Conservation (phyloP, 345 rosid species). For the Acer campestre region DNA sequence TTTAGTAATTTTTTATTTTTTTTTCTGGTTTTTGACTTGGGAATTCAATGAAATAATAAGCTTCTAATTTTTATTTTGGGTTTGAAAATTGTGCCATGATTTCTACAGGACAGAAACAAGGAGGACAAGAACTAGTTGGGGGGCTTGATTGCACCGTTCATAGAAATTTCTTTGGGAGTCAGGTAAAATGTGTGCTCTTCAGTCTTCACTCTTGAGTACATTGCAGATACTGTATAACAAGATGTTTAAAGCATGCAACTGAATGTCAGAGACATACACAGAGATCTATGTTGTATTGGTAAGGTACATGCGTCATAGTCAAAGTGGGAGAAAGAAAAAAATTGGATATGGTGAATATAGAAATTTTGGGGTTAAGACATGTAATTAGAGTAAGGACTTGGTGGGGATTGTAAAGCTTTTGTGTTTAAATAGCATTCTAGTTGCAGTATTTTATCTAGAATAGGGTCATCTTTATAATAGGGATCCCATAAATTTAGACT, state of each 20-base stretch:
- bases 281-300: background rate
- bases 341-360: background rate
- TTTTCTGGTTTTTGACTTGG: background rate
- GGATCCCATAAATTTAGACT: background rate
- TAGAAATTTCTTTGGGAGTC: slow-evolving; percentile 93
- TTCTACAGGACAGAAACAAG: slow-evolving; percentile 83
- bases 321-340: background rate
- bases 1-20: background rate
- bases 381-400: background rate
- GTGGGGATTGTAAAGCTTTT: background rate
- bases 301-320: background rate
- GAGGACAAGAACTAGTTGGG: slow-evolving; percentile 91
- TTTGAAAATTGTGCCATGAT: background rate
- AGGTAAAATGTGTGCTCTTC: slow-evolving; percentile 44
- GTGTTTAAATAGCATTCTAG: slow-evolving; percentile 1
- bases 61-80: background rate
- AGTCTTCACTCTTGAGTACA: background rate
- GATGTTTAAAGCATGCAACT: slow-evolving; percentile 8
- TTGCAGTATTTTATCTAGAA: background rate
- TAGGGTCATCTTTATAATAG: background rate
- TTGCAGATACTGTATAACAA: background rate
- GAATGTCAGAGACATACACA: background rate
- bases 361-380: background rate
- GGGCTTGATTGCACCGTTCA: slow-evolving; percentile 91
- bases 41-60: slow-evolving; percentile 7